Evolutionary conservation across 148 eudicot genomes (phyloP), one percentile per base, ranked within the genome.

Genomic region (Nyssa sinensis): DNA sequence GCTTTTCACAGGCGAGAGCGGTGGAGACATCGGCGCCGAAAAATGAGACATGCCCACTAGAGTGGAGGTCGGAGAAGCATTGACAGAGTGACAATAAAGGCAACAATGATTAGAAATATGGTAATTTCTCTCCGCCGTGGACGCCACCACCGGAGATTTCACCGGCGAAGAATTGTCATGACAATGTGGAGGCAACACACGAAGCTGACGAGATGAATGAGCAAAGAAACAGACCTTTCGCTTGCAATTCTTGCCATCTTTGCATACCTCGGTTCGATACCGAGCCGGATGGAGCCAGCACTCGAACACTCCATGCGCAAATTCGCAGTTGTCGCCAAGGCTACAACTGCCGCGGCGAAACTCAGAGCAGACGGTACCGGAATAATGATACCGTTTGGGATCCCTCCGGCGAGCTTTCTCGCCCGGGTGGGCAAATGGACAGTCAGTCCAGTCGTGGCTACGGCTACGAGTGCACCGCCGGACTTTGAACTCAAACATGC

Each of bases 401-500:
- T 92, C 97, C 74, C 98, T 69, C 24, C 98, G 74, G 0, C 97
- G 83, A 0, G 98, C 98, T 74, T 94, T 94, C 77, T 94, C 98
- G 4, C 97, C 97, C 0, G 97, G 97, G 27, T 94, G 98, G 0
- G 92, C 88, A 31, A 88, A 94, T 0, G 97, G 98, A 32, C 97
- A 94, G 78, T 91, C 97, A 3, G 98, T 94, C 98, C 97, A 94
- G 75, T 94, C 98, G 62, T 94, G 97, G 66, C 88, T 83, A 32
- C 93, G 83, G 82, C 89, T 84, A 1, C 95, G 76, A 2, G 90
- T 90, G 72, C 97, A 94, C 39, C 83, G 77, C 49, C 98, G 81
- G n/a, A 94, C 93, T 93, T 94, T 94, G 72, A 94, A 94, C 76
- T 92, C 98, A 49, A 84, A 91, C 90, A 92, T 92, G 25, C 97